Conservation (phyloP, 2,329 filamentous ascomycete species). For the Neofusicoccum umdonicola region DNA sequence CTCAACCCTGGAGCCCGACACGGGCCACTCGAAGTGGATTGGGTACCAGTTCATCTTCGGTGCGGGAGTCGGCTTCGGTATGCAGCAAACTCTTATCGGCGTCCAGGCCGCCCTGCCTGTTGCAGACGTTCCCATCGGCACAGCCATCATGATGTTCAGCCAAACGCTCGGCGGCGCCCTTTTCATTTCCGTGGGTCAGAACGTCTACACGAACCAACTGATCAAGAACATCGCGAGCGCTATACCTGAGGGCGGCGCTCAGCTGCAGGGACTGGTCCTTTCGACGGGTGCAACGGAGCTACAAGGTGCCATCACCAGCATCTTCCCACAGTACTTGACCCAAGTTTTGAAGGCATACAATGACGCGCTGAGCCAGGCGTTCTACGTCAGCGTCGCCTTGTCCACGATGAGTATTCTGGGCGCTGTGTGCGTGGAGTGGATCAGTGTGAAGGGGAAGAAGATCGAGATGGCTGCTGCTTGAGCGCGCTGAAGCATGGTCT, state of each 20-base stretch:
- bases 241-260: constrained; percentile 27
- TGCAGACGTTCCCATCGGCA: constrained; percentile 47
- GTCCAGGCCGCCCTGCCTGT: constrained; percentile 45
- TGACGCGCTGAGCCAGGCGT: constrained; percentile 56
- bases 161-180: constrained; percentile 50
- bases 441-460: constrained; percentile 60
- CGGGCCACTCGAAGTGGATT: constrained; percentile 37
- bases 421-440: constrained; percentile 60
- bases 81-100: constrained; percentile 48
- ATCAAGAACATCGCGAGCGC: constrained; percentile 46
- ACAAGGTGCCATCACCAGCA: constrained; percentile 48
- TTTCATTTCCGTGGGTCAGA: constrained; percentile 50
- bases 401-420: constrained; percentile 55
- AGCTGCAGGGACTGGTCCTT: constrained; percentile 35
- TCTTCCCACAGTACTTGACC: constrained; percentile 42
- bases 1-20: constrained; percentile 42
- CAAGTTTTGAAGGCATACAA: constrained; percentile 65
- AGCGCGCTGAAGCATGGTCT: background rate
- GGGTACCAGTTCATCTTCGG: constrained; percentile 42
- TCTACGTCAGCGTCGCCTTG: constrained; percentile 59
- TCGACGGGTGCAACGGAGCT: constrained; percentile 59
- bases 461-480: constrained; percentile 16
- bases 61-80: constrained; percentile 47
- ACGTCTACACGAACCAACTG: constrained; percentile 51
- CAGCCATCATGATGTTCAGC: constrained; percentile 48